Conservation (phyloP, 225 moss, liverwort and hornwort genomes). For the Rhytidiadelphus loreus region DNA sequence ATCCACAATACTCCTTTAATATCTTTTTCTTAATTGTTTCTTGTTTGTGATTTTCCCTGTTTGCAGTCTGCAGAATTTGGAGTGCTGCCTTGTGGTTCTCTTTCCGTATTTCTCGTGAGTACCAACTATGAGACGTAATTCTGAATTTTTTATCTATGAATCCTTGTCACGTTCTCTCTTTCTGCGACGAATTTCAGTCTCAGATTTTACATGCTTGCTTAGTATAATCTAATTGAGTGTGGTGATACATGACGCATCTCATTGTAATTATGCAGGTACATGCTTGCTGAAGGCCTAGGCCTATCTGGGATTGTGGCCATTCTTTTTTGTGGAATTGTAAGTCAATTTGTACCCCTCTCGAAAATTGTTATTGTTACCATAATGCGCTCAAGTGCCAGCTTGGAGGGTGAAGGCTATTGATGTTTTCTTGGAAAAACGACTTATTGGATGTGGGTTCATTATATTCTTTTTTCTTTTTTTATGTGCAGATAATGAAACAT, state of each 20-base stretch:
- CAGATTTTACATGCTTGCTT: background rate
- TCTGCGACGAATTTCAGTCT: background rate
- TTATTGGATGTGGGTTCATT: background rate
- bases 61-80: slow-evolving; percentile 90
- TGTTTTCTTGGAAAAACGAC: background rate
- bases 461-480: background rate
- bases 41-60: background rate
- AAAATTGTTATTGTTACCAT: background rate
- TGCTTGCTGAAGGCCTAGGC: slow-evolving; percentile 96
- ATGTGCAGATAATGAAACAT: slow-evolving; percentile 88
- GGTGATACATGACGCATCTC: background rate
- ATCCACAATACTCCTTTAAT: background rate
- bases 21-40: background rate
- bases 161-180: background rate
- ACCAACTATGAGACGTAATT: background rate
- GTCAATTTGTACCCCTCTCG: background rate
- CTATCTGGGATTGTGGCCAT: slow-evolving; percentile 97
- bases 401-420: background rate
- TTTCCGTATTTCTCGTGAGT: slow-evolving; percentile 96
- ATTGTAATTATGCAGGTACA: slow-evolving; percentile 47
- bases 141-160: background rate
- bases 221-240: background rate
- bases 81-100: slow-evolving; percentile 95
- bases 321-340: slow-evolving; percentile 95
- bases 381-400: background rate